phyloP scores from a whole-genome alignment of 2,329 filamentous ascomycete genomes.

The Exophiala dermatitidis region DNA sequence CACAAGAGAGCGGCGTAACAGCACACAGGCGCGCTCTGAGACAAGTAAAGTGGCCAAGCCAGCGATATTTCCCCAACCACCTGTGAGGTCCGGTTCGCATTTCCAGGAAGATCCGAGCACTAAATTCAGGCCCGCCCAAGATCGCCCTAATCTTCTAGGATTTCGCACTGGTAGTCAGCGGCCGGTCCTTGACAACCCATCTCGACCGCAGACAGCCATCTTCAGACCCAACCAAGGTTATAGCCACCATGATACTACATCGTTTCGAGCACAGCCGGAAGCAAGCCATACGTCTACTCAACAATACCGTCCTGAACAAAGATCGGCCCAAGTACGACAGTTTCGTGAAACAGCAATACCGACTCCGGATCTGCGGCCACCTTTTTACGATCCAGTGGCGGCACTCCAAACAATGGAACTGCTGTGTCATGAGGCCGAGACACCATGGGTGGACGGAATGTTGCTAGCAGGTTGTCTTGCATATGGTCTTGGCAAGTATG shows the following conservation, averaged over 20 bases:
- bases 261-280: background rate
- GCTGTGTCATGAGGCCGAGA: slow-evolving; percentile 70
- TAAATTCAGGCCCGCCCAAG: slow-evolving; percentile 22
- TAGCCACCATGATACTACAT: background rate
- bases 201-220: slow-evolving; percentile 24
- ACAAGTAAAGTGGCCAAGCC: slow-evolving; percentile 43
- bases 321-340: slow-evolving; percentile 3
- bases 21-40: slow-evolving; percentile 35
- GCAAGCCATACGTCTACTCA: background rate
- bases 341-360: background rate
- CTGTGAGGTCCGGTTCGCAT: slow-evolving; percentile 49
- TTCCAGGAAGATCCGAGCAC: slow-evolving; percentile 35
- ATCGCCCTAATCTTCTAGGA: slow-evolving; percentile 34
- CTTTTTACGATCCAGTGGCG: slow-evolving; percentile 42
- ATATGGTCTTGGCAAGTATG: slow-evolving; percentile 80
- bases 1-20: slow-evolving; percentile 37
- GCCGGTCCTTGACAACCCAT: slow-evolving; percentile 17
- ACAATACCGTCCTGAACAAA: slow-evolving; percentile 7
- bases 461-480: slow-evolving; percentile 83
- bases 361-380: background rate
- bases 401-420: slow-evolving; percentile 65
- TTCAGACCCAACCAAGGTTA: slow-evolving; percentile 12
- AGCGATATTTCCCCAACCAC: slow-evolving; percentile 56
- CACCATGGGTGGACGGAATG: slow-evolving; percentile 91
- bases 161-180: slow-evolving; percentile 24